phyloP scores from a whole-genome alignment of 2,329 filamentous ascomycete species.

The Fusarium stilboides region DNA sequence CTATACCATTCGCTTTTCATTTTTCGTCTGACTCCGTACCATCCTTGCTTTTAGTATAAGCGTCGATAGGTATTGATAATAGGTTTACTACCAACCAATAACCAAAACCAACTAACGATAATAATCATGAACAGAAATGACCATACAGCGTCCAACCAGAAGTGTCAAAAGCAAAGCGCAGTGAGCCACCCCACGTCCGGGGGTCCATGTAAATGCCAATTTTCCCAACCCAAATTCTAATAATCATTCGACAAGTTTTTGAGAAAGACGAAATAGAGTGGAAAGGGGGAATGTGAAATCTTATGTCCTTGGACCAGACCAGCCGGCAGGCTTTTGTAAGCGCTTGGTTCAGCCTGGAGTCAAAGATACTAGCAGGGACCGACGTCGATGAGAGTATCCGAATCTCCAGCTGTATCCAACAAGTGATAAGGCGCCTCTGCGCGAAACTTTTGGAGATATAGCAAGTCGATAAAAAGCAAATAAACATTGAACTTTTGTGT shows the following conservation, averaged over 20 bases:
- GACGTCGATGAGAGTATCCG: slow-evolving; percentile 8
- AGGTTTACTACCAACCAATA: slow-evolving; percentile 7
- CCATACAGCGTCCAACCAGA: slow-evolving; percentile 8
- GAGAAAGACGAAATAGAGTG: slow-evolving; percentile 2
- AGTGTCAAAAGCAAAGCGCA: slow-evolving; percentile 7
- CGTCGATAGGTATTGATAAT: slow-evolving; percentile 13
- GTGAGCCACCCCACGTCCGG: slow-evolving; percentile 18
- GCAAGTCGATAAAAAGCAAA: background rate
- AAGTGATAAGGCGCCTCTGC: background rate
- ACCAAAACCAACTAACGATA: slow-evolving; percentile 17
- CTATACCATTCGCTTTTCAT: slow-evolving; percentile 44
- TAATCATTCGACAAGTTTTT: slow-evolving; percentile 26
- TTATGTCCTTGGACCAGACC: slow-evolving; percentile 10
- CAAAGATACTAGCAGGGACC: background rate
- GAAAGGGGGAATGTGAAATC: background rate
- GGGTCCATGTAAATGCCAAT: slow-evolving; percentile 42
- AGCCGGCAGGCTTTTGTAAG: slow-evolving; percentile 16
- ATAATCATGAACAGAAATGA: slow-evolving; percentile 14
- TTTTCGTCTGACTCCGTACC: slow-evolving; percentile 40
- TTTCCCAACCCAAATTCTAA: slow-evolving; percentile 38
- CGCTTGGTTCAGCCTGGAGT: background rate
- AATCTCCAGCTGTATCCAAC: slow-evolving; percentile 11
- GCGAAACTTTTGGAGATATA: background rate
- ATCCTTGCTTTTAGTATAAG: slow-evolving; percentile 35
- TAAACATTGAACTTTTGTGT: slow-evolving; percentile 25